A percentile compares a stretch with the other conserved stretches of the same genome.
phyloP scores from a whole-genome alignment of 139 green algal species.

The Haematococcus sp. region DNA sequence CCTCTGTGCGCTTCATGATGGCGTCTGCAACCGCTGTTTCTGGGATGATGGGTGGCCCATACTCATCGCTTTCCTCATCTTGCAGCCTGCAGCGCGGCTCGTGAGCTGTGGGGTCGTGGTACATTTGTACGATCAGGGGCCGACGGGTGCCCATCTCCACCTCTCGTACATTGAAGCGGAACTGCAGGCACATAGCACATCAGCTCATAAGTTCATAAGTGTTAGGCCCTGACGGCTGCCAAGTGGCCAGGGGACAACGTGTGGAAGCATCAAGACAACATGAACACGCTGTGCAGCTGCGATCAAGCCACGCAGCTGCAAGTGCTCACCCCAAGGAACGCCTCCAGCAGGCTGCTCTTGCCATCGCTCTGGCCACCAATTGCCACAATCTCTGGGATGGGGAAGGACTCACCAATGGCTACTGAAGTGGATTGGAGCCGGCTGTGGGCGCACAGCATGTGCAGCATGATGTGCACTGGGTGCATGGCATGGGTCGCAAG shows the following conservation, averaged over 20 bases:
- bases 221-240: not conserved
- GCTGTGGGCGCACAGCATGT: conserved; percentile 12
- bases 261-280: not conserved
- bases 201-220: not conserved
- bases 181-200: conserved; percentile 41
- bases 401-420: conserved; percentile 61
- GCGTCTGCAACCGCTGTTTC: conserved; percentile 75
- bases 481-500: not conserved
- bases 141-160: conserved; percentile 91
- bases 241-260: too few relatives aligned
- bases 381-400: conserved; percentile 92
- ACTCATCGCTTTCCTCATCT: conserved; percentile 72
- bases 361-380: conserved; percentile 91
- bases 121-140: conserved; percentile 81
- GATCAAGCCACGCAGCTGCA: not conserved
- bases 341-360: conserved; percentile 87
- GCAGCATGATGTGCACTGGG: not conserved
- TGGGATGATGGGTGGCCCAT: conserved; percentile 62
- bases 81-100: conserved; percentile 83
- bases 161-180: conserved; percentile 87
- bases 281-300: not conserved
- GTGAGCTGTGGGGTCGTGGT: conserved; percentile 71
- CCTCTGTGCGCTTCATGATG: conserved; percentile 79
- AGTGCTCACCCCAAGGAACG: conserved; percentile 81
- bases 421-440: conserved; percentile 51